Evolutionary conservation across 2,329 filamentous ascomycete genomes (phyloP), one percentile per base, ranked within the genome.

Genomic region (Apiospora sp.): DNA sequence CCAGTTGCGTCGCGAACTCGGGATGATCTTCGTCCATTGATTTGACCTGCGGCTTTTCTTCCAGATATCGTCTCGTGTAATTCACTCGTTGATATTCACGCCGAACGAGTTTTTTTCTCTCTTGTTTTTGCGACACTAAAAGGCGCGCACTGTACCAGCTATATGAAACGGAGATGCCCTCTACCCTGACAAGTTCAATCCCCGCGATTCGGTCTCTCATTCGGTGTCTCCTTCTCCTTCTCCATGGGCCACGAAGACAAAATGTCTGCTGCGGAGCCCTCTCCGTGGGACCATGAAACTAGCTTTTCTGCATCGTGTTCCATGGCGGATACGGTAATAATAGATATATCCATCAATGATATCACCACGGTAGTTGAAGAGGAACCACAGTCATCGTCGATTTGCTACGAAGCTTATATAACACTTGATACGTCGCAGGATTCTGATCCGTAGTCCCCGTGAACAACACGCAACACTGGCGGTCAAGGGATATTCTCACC

Each of bases 301-400:
- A 58, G 51, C 51, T 58, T 58, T 58, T 54, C 49, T 54, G 51
- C 51, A 37, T 61, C 22, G 30, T 37, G 37, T 61, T 30, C 16
- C 7, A 34, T 14, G 54, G 54, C 54, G 54, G 54, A 22, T 30
- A 37, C 30, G 14, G 54, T 61, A 30, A 30, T 30, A 30, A 30
- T 30, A 30, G 27, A 30, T 30, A 30, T 8, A 41, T 41, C 37
- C 37, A 41, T 41, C 37, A 41, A 41, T 37, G 54, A 61, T 61
- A 37, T 61, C 54, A 34, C 54, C 54, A 16, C 46, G 46, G 46
- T 49, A 49, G 46, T 49, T 49, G 22, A 8, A 2, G 14, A 22
- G 10, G 19, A 7, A 10, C 8, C 46, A 49, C 44, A 41, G 37
- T 41, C 44, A 49, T 49, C 46, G 46, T 49, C 46, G 46, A 49